phyloP scores from a whole-genome alignment of 371 early-diverging fungal genomes.

The Phascolomyces articulosus region DNA sequence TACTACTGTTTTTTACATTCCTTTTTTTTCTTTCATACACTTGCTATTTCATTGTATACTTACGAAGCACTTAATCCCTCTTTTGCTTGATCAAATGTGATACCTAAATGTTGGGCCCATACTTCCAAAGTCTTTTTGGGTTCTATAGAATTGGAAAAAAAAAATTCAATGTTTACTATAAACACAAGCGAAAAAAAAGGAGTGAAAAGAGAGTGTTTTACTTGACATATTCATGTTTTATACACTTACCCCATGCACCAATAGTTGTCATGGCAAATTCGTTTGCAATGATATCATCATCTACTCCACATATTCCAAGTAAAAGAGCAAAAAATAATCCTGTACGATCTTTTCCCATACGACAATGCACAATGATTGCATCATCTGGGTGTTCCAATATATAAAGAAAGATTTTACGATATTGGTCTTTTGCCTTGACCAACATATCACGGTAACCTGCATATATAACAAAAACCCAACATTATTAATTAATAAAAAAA shows the following conservation, averaged over 20 bases:
- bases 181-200: too few species aligned
- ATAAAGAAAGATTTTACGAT: constrained; percentile 54
- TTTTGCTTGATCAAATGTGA: background rate
- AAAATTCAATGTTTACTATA: too few species aligned
- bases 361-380: constrained; percentile 81
- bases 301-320: constrained; percentile 72
- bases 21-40: background rate
- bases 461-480: too few species aligned
- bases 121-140: background rate
- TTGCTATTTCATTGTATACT: background rate
- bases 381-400: constrained; percentile 47
- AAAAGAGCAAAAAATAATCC: constrained; percentile 79
- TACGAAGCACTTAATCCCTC: background rate
- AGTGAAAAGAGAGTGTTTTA: too few species aligned
- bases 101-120: background rate
- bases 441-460: constrained; percentile 56
- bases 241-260: constrained; percentile 50
- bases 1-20: background rate
- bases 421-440: constrained; percentile 48
- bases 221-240: background rate
- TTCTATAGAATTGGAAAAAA: too few species aligned
- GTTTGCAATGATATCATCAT: constrained; percentile 71
- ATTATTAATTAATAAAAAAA: too few species aligned
- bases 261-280: constrained; percentile 72
- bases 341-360: constrained; percentile 90